Evolutionary conservation across 345 rosid genomes (phyloP).

Genomic region (Bruguiera sexangula): DNA sequence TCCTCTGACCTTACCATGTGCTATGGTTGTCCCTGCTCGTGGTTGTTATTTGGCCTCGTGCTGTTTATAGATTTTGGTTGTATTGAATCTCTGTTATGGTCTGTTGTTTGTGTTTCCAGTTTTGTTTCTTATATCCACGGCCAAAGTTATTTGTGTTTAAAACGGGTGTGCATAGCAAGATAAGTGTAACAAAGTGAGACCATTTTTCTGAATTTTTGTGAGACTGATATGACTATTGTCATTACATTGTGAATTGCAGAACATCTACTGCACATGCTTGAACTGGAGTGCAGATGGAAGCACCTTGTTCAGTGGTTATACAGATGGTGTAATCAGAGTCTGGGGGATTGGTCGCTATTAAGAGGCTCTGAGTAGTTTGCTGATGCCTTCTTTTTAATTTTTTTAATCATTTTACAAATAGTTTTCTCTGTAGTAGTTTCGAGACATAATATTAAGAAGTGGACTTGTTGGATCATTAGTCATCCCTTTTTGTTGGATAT

Average conservation of each 20-base stretch:
- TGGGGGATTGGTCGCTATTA: conserved; percentile 82
- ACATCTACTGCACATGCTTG: conserved; percentile 83
- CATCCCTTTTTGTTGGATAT: conserved; percentile 1
- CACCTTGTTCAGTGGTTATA: conserved; percentile 89
- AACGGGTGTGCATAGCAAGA: too few relatives aligned
- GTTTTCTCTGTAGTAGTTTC: background rate
- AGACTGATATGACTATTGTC: background rate
- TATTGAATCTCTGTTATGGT: too few relatives aligned
- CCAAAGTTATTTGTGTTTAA: too few relatives aligned
- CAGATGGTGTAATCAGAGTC: conserved; percentile 92
- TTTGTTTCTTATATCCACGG: too few relatives aligned
- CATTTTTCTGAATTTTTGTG: too few relatives aligned
- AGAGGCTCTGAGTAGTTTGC: background rate
- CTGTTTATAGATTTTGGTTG: too few relatives aligned
- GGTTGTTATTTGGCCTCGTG: too few relatives aligned
- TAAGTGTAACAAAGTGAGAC: too few relatives aligned
- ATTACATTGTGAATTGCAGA: conserved; percentile 37
- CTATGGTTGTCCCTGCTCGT: too few relatives aligned
- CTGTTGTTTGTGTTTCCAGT: too few relatives aligned
- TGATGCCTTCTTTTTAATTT: background rate
- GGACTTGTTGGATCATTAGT: conserved; percentile 12
- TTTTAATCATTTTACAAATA: conserved; percentile 6
- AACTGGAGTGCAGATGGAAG: conserved; percentile 95
- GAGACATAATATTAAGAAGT: conserved; percentile 11
- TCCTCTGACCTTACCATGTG: too few relatives aligned